Percentiles rank a stretch among this genome's conserved stretches.
Conservation (phyloP, 2,329 filamentous ascomycete species). For the Ambrosiella xylebori region DNA sequence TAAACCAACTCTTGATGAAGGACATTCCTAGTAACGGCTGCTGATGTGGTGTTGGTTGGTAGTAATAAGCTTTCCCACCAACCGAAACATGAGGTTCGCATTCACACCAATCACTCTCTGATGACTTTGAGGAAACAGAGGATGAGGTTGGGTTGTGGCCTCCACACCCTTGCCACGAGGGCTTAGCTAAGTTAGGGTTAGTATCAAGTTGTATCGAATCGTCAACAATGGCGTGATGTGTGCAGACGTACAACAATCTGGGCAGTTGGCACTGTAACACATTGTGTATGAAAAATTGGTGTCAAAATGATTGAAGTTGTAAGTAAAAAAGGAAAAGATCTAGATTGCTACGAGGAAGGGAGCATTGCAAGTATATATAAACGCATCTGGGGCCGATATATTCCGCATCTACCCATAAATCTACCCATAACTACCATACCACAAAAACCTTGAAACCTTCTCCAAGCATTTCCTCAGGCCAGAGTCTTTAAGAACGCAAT, state of each 20-base stretch:
- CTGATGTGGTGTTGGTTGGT: conserved; percentile 27
- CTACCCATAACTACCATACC: not conserved
- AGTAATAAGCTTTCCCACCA: conserved; percentile 24
- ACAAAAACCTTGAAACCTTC: not conserved
- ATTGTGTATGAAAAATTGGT: conserved; percentile 11
- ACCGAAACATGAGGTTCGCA: conserved; percentile 28
- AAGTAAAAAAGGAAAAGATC: not conserved
- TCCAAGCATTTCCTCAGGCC: not conserved
- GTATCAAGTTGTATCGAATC: not conserved
- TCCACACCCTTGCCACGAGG: conserved; percentile 33
- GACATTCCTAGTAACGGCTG: conserved; percentile 23
- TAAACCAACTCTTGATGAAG: conserved; percentile 17
- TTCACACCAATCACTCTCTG: conserved; percentile 30
- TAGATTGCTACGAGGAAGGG: not conserved
- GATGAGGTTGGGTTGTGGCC: conserved; percentile 25
- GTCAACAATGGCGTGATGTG: not conserved
- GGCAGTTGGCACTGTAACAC: conserved; percentile 17
- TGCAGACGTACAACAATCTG: conserved; percentile 14
- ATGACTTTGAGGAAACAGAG: conserved; percentile 19
- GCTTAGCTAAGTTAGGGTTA: conserved; percentile 22
- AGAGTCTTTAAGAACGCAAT: conserved; percentile 26
- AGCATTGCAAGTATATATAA: not conserved
- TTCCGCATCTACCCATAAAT: not conserved
- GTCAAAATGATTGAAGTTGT: not conserved
- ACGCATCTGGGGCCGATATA: not conserved